phyloP scores from a whole-genome alignment of 2,329 filamentous ascomycete genomes.

The Pseudogymnoascus sp. region DNA sequence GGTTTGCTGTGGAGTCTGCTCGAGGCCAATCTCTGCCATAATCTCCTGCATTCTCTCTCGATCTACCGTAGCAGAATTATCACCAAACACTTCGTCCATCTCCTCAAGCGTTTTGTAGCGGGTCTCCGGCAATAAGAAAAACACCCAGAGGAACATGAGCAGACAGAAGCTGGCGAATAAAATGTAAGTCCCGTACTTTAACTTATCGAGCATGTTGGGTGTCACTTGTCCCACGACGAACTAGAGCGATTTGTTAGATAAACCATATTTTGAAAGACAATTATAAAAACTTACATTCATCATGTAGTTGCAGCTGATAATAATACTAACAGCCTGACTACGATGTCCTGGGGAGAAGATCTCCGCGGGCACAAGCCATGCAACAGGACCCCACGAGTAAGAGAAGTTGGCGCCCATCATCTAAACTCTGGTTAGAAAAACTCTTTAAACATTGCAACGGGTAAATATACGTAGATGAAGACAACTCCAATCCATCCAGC shows the following conservation, averaged over 20 bases:
- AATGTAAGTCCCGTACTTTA: constrained; percentile 29
- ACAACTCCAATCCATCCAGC: constrained; percentile 27
- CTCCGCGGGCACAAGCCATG: constrained; percentile 28
- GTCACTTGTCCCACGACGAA: constrained; percentile 33
- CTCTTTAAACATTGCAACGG: background rate
- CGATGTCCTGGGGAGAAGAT: constrained; percentile 24
- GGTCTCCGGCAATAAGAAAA: constrained; percentile 37
- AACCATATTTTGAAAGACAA: constrained; percentile 23
- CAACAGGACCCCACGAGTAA: constrained; percentile 25
- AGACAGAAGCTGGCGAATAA: constrained; percentile 36
- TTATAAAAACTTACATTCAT: constrained; percentile 23
- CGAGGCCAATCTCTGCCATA: background rate
- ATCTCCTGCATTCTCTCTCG: background rate
- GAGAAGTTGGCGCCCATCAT: constrained; percentile 21
- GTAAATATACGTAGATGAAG: constrained; percentile 17
- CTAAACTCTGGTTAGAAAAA: background rate
- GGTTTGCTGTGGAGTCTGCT: background rate
- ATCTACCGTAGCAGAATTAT: background rate
- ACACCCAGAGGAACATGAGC: constrained; percentile 31
- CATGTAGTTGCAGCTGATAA: constrained; percentile 11
- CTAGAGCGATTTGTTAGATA: constrained; percentile 32
- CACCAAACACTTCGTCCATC: constrained; percentile 33
- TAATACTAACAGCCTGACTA: constrained; percentile 28
- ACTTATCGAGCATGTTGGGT: constrained; percentile 24
- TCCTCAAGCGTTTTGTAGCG: constrained; percentile 36